Base-by-base conservation (phyloP, 2,329 filamentous ascomycete species). In the Cytospora mali region DNA sequence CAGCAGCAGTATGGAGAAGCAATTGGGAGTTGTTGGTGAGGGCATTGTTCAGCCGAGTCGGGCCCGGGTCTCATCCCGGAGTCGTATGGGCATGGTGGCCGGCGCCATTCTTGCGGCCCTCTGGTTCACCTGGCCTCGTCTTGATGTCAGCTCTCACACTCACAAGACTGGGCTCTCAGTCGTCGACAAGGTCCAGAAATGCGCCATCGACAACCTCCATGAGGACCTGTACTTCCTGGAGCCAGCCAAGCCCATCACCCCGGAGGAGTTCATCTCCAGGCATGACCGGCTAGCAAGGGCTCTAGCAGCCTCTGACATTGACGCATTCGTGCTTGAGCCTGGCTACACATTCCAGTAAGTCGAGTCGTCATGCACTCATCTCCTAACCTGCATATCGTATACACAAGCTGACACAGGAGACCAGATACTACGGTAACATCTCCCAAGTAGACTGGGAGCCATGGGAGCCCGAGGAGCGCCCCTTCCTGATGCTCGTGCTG, bases 391-490 rank as follows among this genome's bases (percentile, higher is more conserved):
- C 14, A 3, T 6, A 42, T n/a, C n/a, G n/a, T 4, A 23, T 35
- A 39, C 6, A 68, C 14, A 13, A 1, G 39, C 59, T 62, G 18
- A 62, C 33, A 18, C 10, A 31, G 42, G n/a, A 23, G 1, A 4
- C 4, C 18, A 74, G 75, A 42, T 81, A 88, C 71, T 88, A 87
- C 68, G 85, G 79, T 53, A 88, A 88, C 68, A 77, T 85, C 49
- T 86, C 83, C 0, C 85, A 88, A 68, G 71, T 70, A 0, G 81
- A 88, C 64, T 88, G 85, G 86, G 85, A 88, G 66, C 80, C 82
- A 0, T 88, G 84, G 84, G 85, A 88, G 75, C 84, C 85, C 0
- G 85, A 88, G 68, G 85, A 88, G 69, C 79, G 84, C 1, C 86
- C 86, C 0, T 87, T 88, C 62, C 71, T 88, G 25, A 87, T 88